Conservation (phyloP, 1,284 basidiomycete species). For the Pisolithus thermaeus region DNA sequence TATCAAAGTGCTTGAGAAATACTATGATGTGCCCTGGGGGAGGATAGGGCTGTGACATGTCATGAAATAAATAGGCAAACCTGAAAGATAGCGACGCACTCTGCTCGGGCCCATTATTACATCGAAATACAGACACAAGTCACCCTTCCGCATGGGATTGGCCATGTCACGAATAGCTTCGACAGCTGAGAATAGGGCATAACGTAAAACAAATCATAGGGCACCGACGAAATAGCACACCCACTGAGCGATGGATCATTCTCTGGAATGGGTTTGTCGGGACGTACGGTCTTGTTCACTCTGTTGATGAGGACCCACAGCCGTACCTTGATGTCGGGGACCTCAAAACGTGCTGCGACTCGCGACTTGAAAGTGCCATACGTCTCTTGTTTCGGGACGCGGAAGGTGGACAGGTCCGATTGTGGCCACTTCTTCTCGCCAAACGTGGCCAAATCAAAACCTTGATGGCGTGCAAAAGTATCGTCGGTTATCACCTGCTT, state of each 20-base stretch:
- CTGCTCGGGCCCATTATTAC: constrained; percentile 78
- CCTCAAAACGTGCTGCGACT: constrained; percentile 85
- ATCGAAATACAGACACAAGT: constrained; percentile 93
- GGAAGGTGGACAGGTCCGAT: constrained; percentile 91
- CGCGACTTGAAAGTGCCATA: constrained; percentile 92
- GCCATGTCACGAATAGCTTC: constrained; percentile 98
- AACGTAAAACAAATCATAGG: constrained; percentile 6
- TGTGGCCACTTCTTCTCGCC: constrained; percentile 97
- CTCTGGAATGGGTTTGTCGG: constrained; percentile 94
- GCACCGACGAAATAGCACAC: constrained; percentile 19
- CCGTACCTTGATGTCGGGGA: constrained; percentile 82
- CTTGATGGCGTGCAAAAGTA: constrained; percentile 89
- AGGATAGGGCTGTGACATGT: constrained; percentile 51
- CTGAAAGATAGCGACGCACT: constrained; percentile 33
- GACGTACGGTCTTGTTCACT: constrained; percentile 98
- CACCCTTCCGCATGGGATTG: constrained; percentile 60
- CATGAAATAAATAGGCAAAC: constrained; percentile 5
- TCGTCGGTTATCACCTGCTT: constrained; percentile 90
- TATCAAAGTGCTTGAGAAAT: constrained; percentile 99
- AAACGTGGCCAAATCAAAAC: constrained; percentile 97
- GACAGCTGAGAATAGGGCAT: constrained; percentile 56
- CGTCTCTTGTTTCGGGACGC: constrained; percentile 92
- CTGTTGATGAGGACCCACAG: constrained; percentile 98
- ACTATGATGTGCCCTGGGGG: constrained; percentile 89
- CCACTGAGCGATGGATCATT: constrained; percentile 85